Conservation (phyloP, 1,284 basidiomycete genomes). For the Malassezia nana region DNA sequence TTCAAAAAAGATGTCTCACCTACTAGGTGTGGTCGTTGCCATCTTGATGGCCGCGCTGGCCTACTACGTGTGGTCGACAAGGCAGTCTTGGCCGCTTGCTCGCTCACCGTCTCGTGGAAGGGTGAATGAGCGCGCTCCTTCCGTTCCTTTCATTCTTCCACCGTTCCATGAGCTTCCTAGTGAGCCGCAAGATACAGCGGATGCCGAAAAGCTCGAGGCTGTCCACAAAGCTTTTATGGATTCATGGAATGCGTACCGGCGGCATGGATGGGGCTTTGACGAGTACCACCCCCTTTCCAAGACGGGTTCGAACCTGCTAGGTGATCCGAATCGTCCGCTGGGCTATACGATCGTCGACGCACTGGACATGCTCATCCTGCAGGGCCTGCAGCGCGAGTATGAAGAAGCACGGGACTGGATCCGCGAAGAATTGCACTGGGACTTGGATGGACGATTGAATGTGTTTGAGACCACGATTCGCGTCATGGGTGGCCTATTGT, state of each 20-base stretch:
- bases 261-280: slow-evolving; percentile 44
- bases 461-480: slow-evolving; percentile 87
- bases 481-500: slow-evolving; percentile 68
- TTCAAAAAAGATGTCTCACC: not conserved
- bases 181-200: slow-evolving; percentile 22
- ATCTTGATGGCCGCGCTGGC: not conserved
- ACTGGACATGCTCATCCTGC: slow-evolving; percentile 70
- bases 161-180: slow-evolving; percentile 24
- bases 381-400: slow-evolving; percentile 73
- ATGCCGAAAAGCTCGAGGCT: slow-evolving; percentile 24
- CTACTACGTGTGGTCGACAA: not conserved
- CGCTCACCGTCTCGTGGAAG: not conserved
- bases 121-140: not conserved
- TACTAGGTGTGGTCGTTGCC: not conserved
- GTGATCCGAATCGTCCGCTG: slow-evolving; percentile 24
- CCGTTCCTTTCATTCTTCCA: slow-evolving; percentile 23
- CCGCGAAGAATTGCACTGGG: slow-evolving; percentile 60
- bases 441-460: slow-evolving; percentile 69
- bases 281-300: slow-evolving; percentile 44
- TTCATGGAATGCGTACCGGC: slow-evolving; percentile 40
- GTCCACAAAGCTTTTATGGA: slow-evolving; percentile 34
- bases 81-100: not conserved
- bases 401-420: slow-evolving; percentile 69
- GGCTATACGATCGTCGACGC: slow-evolving; percentile 49
- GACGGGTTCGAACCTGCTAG: slow-evolving; percentile 33